Base-by-base conservation (phyloP, 768 basidiomycete species). In the Xerocomellus amylosporus region DNA sequence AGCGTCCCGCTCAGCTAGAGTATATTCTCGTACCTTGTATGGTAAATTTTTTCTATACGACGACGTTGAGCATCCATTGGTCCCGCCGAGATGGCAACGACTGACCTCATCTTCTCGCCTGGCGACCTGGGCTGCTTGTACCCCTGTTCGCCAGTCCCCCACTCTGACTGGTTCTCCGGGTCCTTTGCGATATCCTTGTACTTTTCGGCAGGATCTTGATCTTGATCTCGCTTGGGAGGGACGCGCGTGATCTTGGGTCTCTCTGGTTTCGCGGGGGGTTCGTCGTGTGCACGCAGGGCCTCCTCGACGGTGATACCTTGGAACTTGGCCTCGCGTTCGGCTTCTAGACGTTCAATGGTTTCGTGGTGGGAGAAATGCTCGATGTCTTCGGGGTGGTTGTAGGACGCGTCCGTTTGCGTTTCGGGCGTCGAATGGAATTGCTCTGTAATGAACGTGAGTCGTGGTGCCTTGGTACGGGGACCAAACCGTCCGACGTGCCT, bases 361-460 rank as follows among this genome's bases (percentile, higher is more conserved):
- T 89, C 90, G 68, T 98, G 96, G 49, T 91, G 84, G 26, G 84
- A 79, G 66, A 98, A 98, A 67, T 99, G 96, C 63, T 95, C 94
- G 43, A 88, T 53, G 70, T 93, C 93, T 72, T 98, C 97, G 1
- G 93, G 88, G 69, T 99, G 97, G 55, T 67, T 88, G 73, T 98
- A 99, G 0, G 94, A 81, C 61, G 93, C 92, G 67, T 98, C 95
- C 0, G 93, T 94, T 71, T 98, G 97, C 0, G 96, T 98, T 69
- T 98, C 97, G 0, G 94, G 95, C 34, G 96, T 98, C 28, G 86
- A 88, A 73, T 99, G 97, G 78, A 80, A 97, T 73, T 91, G 74
- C 74, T 98, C 91, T 92, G 22, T 14, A 10, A 22, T 9, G 31
- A 26, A 4, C 17, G 30, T 55, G 54, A 52, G n/a, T n/a, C n/a